Evolutionary conservation across 2,329 filamentous ascomycete genomes (phyloP), one percentile per base, ranked within the genome.

Genomic region (Xylariaceae sp.): DNA sequence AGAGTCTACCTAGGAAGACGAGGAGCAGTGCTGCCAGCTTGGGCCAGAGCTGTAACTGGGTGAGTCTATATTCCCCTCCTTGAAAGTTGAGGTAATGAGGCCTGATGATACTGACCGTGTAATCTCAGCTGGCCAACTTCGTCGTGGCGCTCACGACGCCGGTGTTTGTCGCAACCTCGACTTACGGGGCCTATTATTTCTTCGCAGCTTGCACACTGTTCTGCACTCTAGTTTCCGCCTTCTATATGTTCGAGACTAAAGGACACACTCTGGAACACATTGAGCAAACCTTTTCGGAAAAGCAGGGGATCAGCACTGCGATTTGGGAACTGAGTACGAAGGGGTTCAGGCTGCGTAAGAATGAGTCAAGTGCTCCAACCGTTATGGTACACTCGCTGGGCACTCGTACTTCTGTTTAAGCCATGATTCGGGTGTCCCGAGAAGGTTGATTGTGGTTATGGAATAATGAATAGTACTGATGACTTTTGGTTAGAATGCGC

Each of bases 1-100:
- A 86, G 64, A 84, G 82, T 29, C 78, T 84, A 61, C 82, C 83
- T 0, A 73, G 78, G n/a, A 72, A 74, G 18, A 85, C 81, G 0
- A 73, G 83, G 2, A 82, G 80, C 2, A 79, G 79, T 10, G 82
- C 82, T 2, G 81, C 79, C 0, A 79, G 78, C 45, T 64, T 85
- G 20, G 81, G 79, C 1, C 78, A 84, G 51, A 78, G 81, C 2
- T 74, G 76, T 9, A 83, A 83, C 45, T 85, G 81, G 75, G 74
- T 77, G 44, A 56, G 70, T 64, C 2, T 23, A 19, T 19, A 23
- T n/a, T 2, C 20, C 18, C 16, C 19, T 7, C 32, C 12, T 7
- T 14, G n/a, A 37, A 7, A 21, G 16, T 14, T 23, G 2, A n/a
- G 21, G 18, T 58, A 20, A 56, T 9, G 12, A 10, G 3, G 19